Conservation (phyloP, 345 rosid species). For the Erucastrum elatum region DNA sequence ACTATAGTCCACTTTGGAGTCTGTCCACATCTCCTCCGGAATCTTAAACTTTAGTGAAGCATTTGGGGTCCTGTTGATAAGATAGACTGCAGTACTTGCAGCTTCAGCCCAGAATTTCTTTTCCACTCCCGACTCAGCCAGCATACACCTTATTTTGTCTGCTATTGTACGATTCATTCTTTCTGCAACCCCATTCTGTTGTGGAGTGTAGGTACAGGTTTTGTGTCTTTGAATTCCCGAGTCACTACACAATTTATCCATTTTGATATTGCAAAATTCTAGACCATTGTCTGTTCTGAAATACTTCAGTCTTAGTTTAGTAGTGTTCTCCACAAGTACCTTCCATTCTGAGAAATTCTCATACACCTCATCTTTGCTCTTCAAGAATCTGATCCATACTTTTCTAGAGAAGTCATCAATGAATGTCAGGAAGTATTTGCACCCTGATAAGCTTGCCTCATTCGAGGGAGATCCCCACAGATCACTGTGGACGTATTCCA, state of each 20-base stretch:
- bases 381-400: background rate
- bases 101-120: background rate
- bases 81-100: background rate
- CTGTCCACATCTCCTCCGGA: background rate
- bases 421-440: too few relatives aligned
- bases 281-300: background rate
- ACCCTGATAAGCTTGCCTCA: too few relatives aligned
- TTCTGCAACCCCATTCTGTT: background rate
- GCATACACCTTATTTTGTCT: background rate
- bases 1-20: rapidly evolving
- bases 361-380: background rate
- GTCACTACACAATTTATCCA: too few relatives aligned
- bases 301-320: background rate
- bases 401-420: too few relatives aligned
- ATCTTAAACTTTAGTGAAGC: background rate
- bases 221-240: background rate
- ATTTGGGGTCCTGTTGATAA: background rate
- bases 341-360: background rate
- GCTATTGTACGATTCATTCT: background rate
- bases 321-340: background rate
- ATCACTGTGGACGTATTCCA: too few relatives aligned
- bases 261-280: background rate
- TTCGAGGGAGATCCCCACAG: too few relatives aligned
- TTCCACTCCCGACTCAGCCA: background rate
- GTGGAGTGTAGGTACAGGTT: too few relatives aligned